phyloP scores from a whole-genome alignment of 371 early-diverging fungal species.

The Massospora cicadina region DNA sequence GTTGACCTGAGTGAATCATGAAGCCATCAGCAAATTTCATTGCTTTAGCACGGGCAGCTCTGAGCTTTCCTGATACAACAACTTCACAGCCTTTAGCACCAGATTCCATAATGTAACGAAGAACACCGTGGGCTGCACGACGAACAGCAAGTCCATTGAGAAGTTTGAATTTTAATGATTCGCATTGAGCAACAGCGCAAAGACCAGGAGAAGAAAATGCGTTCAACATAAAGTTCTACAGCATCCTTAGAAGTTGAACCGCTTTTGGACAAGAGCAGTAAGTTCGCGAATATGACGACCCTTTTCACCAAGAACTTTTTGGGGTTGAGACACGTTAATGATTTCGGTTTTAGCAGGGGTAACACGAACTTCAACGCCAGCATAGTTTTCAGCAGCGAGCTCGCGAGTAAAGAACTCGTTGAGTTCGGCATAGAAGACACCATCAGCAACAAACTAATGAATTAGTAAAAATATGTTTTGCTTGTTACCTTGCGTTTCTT shows the following conservation, averaged over 20 bases:
- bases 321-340: conserved; percentile 96
- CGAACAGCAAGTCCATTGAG: conserved; percentile 93
- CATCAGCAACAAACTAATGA: conserved; percentile 90
- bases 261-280: conserved; percentile 95
- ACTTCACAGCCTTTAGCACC: conserved; percentile 99
- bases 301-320: conserved; percentile 96
- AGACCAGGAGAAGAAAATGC: conserved; percentile 97
- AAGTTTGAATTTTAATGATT: conserved; percentile 96
- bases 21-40: conserved; percentile 99
- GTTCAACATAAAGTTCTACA: conserved; percentile 97
- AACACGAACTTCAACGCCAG: conserved; percentile 97
- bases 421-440: conserved; percentile 98
- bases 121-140: conserved; percentile 95
- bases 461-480: background rate
- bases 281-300: conserved; percentile 98
- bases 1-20: conserved; percentile 99
- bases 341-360: conserved; percentile 98
- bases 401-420: conserved; percentile 97
- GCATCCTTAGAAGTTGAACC: conserved; percentile 97
- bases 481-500: conserved; percentile 10
- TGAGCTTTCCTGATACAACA: conserved; percentile 98
- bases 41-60: conserved; percentile 99
- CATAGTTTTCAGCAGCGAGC: conserved; percentile 72
- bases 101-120: conserved; percentile 98
- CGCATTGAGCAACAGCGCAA: conserved; percentile 98